Evolutionary conservation across 257 asterid genomes (phyloP).

Genomic region (Capsicum chinense): DNA sequence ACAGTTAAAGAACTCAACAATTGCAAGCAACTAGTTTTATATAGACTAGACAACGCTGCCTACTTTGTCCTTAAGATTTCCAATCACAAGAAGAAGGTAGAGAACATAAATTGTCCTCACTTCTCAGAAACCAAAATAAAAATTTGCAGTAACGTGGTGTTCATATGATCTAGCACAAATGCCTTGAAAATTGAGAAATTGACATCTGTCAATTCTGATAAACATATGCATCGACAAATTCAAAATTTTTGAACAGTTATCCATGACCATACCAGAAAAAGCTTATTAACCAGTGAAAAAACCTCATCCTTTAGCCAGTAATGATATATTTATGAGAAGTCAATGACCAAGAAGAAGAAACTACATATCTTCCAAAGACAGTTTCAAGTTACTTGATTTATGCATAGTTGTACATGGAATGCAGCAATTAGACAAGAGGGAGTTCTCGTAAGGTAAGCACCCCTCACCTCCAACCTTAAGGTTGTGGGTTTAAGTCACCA

Average conservation of each 20-base stretch:
- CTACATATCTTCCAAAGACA: neutral
- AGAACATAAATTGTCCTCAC: neutral
- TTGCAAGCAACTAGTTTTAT: neutral
- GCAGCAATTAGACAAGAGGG: neutral
- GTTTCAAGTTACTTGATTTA: slow-evolving; percentile 5
- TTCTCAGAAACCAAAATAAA: neutral
- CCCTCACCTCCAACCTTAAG: too few relatives aligned
- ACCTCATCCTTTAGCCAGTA: neutral
- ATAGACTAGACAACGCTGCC: neutral
- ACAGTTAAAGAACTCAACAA: neutral
- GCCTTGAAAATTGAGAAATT: neutral
- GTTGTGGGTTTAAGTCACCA: too few relatives aligned
- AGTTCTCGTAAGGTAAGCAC: too few relatives aligned
- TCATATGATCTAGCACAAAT: slow-evolving; percentile 13
- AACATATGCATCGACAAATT: neutral
- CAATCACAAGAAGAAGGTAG: neutral
- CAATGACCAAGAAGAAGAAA: slow-evolving; percentile 3
- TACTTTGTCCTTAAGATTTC: neutral
- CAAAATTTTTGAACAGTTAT: neutral
- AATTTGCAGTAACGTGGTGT: neutral
- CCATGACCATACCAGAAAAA: neutral
- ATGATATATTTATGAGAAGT: neutral
- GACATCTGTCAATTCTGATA: neutral
- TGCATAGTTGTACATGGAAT: neutral
- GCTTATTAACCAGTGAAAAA: neutral